Evolutionary conservation across 2,329 filamentous ascomycete genomes (phyloP), one percentile per base, ranked within the genome.

Genomic region (Ceratocystis eucalypticola): DNA sequence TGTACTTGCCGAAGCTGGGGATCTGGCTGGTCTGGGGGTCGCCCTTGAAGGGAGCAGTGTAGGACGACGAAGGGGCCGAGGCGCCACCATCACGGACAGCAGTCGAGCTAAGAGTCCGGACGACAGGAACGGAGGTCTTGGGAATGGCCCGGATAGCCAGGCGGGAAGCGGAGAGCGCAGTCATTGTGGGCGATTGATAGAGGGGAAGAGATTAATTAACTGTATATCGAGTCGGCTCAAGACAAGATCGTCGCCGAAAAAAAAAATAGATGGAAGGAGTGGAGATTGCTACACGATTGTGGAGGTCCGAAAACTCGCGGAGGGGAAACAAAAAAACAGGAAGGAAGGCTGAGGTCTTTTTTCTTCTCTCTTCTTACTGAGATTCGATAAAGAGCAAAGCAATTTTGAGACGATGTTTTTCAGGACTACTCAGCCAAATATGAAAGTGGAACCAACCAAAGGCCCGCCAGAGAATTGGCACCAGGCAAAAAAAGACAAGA

Each of bases 1-100:
- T 81, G 82, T 99, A 99, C 76, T 91, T 88, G 77, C 84, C 84
- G 79, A 96, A 97, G 80, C 89, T 86, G 72, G 94, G 94, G 74
- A 97, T 88, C 77, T 88, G 85, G 77, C 82, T 86, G 72, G 76
- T 79, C 75, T 80, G 80, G 72, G 73, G 71, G 73, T 80, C 76
- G 75, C 82, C 82, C 77, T 81, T 83, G 83, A 87, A 86, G 70
- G 84, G 84, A 76, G 81, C 85, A 72, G 81, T 79, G 79, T 82
- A 87, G 70, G 77, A 77, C 70, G 76, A 76, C 69, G 75, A 74
- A 67, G 76, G 71, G 68, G 74, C 72, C 72, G 75, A 76, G 72
- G 76, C 78, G 37, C 64, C 61, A 30, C 67, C 67, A 72, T 75
- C 75, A 71, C 78, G 78, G 72, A 78, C 74, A 69, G 80, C 76